Percentiles rank a stretch among this genome's conserved stretches.
phyloP scores from a whole-genome alignment of 768 basidiomycete species.

The Phylloporus arenicola region DNA sequence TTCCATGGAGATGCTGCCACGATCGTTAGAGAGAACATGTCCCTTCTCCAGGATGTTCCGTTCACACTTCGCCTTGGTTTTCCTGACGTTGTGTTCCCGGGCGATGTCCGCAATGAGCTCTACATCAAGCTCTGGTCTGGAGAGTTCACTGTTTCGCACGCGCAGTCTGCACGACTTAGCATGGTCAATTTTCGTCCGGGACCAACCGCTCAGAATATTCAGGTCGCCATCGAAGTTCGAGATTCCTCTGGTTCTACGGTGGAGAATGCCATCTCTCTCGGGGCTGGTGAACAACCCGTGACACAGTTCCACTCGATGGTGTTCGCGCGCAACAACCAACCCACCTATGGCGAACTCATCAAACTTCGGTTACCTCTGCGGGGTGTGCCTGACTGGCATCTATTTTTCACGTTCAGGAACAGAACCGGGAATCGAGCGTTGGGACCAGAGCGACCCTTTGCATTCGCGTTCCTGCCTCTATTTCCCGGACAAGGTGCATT shows the following conservation, averaged over 20 bases:
- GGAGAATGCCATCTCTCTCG: constrained; percentile 71
- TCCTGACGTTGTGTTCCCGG: constrained; percentile 93
- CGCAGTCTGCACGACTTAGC: constrained; percentile 48
- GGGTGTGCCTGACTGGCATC: constrained; percentile 72
- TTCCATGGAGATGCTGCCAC: constrained; percentile 78
- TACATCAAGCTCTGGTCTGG: constrained; percentile 97
- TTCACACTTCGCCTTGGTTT: constrained; percentile 86
- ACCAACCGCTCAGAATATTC: constrained; percentile 52
- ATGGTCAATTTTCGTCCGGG: constrained; percentile 57
- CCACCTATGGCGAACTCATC: constrained; percentile 90
- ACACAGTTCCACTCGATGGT: constrained; percentile 87
- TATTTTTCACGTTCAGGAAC: constrained; percentile 92
- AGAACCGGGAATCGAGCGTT: constrained; percentile 48
- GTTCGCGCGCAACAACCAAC: constrained; percentile 80
- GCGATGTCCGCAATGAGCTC: constrained; percentile 86
- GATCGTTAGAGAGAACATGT: constrained; percentile 79
- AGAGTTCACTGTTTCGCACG: constrained; percentile 63
- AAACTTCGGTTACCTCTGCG: constrained; percentile 74
- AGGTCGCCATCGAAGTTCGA: constrained; percentile 87
- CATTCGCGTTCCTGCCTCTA: constrained; percentile 88
- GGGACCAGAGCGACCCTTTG: constrained; percentile 71
- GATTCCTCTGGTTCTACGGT: constrained; percentile 63
- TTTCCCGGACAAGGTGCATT: constrained; percentile 73
- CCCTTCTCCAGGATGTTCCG: constrained; percentile 74
- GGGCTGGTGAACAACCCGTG: constrained; percentile 78